A percentile compares a stretch with the other conserved stretches of the same genome.
phyloP scores from a whole-genome alignment of 495 filamentous ascomycete genomes.

The Rhizodiscina lignyota region DNA sequence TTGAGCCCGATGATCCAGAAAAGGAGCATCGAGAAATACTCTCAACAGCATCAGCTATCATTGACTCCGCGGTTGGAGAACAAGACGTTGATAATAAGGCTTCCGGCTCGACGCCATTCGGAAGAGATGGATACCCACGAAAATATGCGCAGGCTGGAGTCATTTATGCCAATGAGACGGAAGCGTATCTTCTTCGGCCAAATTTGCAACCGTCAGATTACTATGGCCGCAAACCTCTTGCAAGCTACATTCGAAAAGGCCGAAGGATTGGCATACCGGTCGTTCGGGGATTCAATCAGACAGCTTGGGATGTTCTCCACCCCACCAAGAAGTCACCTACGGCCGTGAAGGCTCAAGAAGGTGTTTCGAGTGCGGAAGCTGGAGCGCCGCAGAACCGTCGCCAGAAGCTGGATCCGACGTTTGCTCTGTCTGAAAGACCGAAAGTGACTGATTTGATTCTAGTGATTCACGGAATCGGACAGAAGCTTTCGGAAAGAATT shows the following conservation, averaged over 20 bases:
- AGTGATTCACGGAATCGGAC: conserved; percentile 89
- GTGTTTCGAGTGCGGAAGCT: conserved; percentile 20
- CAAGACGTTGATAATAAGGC: conserved; percentile 24
- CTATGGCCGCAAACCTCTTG: conserved; percentile 58
- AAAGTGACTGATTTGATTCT: conserved; percentile 75
- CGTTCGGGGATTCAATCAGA: conserved; percentile 68
- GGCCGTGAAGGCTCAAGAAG: conserved; percentile 31
- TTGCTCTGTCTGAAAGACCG: conserved; percentile 42
- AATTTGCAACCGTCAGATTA: conserved; percentile 66
- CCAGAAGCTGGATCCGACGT: conserved; percentile 19
- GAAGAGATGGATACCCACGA: conserved; percentile 16
- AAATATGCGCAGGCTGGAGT: conserved; percentile 54
- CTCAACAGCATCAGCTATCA: conserved; percentile 19
- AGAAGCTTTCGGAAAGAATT: conserved; percentile 88
- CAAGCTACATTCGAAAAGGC: conserved; percentile 66
- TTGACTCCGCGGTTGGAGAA: conserved; percentile 22
- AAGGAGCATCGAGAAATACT: conserved; percentile 16
- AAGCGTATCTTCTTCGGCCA: conserved; percentile 67
- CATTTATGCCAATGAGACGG: conserved; percentile 58
- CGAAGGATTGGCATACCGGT: conserved; percentile 70
- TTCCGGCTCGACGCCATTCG: conserved; percentile 16
- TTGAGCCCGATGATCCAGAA: conserved; percentile 14
- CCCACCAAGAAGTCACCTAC: conserved; percentile 34
- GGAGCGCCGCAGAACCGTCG: conserved; percentile 15
- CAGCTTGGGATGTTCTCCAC: conserved; percentile 60